phyloP scores from a whole-genome alignment of 2,329 filamentous ascomycete genomes.

The Penicillium sp. region DNA sequence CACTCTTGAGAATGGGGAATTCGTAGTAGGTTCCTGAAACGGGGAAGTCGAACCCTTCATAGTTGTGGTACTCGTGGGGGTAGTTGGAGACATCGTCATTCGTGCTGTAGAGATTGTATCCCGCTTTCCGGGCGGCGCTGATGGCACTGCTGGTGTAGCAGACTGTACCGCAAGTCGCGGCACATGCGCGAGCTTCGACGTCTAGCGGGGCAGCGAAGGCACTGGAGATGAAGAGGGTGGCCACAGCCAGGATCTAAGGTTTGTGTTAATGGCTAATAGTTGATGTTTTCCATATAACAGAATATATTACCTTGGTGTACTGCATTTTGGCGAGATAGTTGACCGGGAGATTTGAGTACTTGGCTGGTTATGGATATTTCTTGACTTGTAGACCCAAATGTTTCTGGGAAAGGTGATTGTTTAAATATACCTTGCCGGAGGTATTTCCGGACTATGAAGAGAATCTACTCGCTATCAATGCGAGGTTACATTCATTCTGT shows the following conservation, averaged over 20 bases:
- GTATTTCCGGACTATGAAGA: background rate
- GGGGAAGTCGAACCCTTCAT: slow-evolving; percentile 61
- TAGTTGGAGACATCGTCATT: slow-evolving; percentile 47
- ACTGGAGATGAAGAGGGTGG: slow-evolving; percentile 25
- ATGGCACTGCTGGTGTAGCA: slow-evolving; percentile 55
- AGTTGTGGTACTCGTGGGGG: slow-evolving; percentile 62
- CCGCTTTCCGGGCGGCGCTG: slow-evolving; percentile 51
- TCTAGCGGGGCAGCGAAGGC: slow-evolving; percentile 30
- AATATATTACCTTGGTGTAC: slow-evolving; percentile 24
- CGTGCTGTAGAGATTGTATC: slow-evolving; percentile 52
- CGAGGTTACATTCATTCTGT: slow-evolving; percentile 24
- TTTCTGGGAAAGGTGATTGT: background rate
- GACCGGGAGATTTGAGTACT: background rate
- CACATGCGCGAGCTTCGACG: slow-evolving; percentile 45
- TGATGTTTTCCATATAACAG: background rate
- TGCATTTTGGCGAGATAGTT: slow-evolving; percentile 22
- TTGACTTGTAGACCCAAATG: background rate
- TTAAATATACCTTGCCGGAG: slow-evolving; percentile 9
- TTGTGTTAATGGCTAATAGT: background rate
- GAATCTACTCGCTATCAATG: background rate
- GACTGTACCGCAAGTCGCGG: slow-evolving; percentile 55
- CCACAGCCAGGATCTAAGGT: slow-evolving; percentile 18
- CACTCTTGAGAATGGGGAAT: slow-evolving; percentile 58
- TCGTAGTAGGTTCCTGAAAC: slow-evolving; percentile 62
- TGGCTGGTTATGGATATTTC: background rate